phyloP scores from a whole-genome alignment of 176 grass and related monocot species.

The Areca catechu region DNA sequence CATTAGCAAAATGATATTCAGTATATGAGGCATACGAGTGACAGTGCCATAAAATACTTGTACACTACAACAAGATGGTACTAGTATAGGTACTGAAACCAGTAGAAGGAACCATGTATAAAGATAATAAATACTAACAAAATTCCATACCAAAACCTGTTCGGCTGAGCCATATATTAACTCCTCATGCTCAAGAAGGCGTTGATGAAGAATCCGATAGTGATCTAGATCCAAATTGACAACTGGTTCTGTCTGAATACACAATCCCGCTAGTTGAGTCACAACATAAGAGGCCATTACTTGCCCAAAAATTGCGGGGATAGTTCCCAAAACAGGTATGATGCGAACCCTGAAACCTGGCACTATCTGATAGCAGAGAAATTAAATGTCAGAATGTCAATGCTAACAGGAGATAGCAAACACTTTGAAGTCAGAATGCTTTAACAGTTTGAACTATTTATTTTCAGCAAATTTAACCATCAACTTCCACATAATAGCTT shows the following conservation, averaged over 20 bases:
- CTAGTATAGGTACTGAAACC: no score
- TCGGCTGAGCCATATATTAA: conserved; percentile 54
- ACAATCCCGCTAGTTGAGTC: conserved; percentile 57
- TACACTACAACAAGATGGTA: no score
- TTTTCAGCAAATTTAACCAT: no score
- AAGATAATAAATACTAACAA: neutral
- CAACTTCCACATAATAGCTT: no score
- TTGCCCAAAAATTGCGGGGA: conserved; percentile 96
- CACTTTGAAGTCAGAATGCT: neutral
- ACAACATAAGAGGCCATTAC: conserved; percentile 86
- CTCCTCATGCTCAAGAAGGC: conserved; percentile 92
- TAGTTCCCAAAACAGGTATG: conserved; percentile 85
- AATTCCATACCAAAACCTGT: conserved; percentile 73
- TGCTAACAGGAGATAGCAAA: neutral
- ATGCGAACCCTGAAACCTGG: conserved; percentile 94
- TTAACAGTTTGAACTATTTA: no score
- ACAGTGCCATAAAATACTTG: no score
- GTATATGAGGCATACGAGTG: no score
- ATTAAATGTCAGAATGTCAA: conserved; percentile 13
- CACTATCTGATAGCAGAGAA: conserved; percentile 52
- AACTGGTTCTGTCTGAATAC: conserved; percentile 75
- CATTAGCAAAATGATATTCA: no score
- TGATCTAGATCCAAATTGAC: conserved; percentile 97
- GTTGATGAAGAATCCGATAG: conserved; percentile 80
- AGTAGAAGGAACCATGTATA: no score